Evolutionary conservation across 495 filamentous ascomycete genomes (phyloP), one percentile per base, ranked within the genome.

Genomic region (Aspergillus mulundensis): DNA sequence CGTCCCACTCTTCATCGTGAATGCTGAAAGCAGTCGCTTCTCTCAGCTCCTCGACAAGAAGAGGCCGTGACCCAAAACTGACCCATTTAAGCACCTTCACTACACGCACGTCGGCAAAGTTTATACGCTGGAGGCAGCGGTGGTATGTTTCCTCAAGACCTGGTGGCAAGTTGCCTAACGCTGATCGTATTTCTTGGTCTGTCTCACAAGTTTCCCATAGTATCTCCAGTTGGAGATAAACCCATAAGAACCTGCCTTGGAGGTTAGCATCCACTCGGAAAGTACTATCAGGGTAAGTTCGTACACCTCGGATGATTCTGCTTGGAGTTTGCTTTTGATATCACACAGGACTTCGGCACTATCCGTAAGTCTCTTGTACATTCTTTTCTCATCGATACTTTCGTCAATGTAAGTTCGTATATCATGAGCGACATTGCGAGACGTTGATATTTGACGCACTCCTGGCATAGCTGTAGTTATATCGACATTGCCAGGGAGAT

Each of bases 31-130:
- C 62, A n/a, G 68, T 55, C 0, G 68, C 70, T 43, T 75, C 72
- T 57, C 50, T 57, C 16, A 75, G 54, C 57, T 75, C 70, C 15
- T 67, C 68, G 11, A 73, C 41, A 19, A 63, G 59, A 21, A 73
- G 64, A 10, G 68, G 69, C 2, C 59, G 57, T 5, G 39, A 53
- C 5, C 67, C 64, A 54, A 63, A 68, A 12, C 66, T 61, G 21
- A 66, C 62, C 70, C 70, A 73, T 54, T 58, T 57, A 5, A 68
- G 55, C 25, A 57, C 54, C 19, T 54, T 61, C 7, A 59, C 32
- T n/a, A 8, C 25, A 8, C 25, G 25, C 25, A 28, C 4, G 25
- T 28, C 25, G 25, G 25, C 8, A 28, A 28, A 28, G 25, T 28
- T 28, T 4, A 28, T 28, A 4, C 25, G 25, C 8, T 28, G 3